phyloP scores from a whole-genome alignment of 352 stramenopile species.

The Pythium phragmitis region DNA sequence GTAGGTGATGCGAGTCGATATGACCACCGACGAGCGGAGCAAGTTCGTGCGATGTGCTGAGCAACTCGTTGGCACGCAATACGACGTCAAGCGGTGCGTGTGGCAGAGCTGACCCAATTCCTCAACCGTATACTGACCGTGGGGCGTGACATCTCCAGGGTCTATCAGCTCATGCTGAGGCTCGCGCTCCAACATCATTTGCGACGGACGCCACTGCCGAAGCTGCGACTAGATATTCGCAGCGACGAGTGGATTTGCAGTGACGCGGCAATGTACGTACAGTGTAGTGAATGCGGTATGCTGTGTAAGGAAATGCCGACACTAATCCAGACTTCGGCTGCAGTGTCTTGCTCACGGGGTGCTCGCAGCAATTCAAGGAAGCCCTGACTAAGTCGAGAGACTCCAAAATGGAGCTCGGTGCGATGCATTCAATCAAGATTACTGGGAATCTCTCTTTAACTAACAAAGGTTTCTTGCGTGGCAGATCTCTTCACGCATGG shows the following conservation, averaged over 20 bases:
- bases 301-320: not conserved
- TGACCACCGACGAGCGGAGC: constrained; percentile 41
- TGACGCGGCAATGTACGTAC: constrained; percentile 64
- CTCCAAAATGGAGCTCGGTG: constrained; percentile 45
- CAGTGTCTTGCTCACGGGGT: constrained; percentile 65
- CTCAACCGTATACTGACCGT: not conserved
- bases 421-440: constrained; percentile 1
- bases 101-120: too few species aligned
- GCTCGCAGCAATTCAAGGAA: constrained; percentile 48
- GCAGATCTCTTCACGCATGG: constrained; percentile 71
- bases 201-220: constrained; percentile 39
- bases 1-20: constrained; percentile 57
- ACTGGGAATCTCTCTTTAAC: not conserved
- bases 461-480: not conserved
- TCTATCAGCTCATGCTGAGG: constrained; percentile 62
- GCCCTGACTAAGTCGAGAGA: constrained; percentile 46
- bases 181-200: constrained; percentile 51
- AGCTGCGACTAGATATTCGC: constrained; percentile 47
- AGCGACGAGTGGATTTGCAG: constrained; percentile 75
- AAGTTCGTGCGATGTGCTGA: constrained; percentile 61
- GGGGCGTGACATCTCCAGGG: constrained; percentile 27
- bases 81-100: constrained; percentile 58
- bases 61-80: constrained; percentile 61
- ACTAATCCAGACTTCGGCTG: not conserved
- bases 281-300: not conserved